phyloP scores from a whole-genome alignment of 352 stramenopile genomes.

The Phytopythium helicoides region DNA sequence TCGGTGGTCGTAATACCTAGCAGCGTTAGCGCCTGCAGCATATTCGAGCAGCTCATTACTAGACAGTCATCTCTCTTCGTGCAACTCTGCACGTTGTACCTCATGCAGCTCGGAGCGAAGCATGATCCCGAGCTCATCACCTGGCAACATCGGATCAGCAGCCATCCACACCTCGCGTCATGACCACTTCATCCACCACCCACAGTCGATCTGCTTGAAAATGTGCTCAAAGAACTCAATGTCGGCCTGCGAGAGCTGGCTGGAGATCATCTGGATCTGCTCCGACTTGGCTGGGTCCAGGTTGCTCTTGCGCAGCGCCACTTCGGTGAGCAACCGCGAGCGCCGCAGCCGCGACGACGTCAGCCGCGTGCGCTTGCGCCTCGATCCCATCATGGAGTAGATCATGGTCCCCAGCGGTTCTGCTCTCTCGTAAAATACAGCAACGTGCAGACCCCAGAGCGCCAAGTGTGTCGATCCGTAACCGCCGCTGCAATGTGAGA shows the following conservation, averaged over 20 bases:
- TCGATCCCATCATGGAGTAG: slow-evolving; percentile 17
- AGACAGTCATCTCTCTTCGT: background rate
- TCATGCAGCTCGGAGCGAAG: slow-evolving; percentile 65
- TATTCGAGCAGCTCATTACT: background rate
- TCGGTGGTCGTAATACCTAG: slow-evolving; percentile 56
- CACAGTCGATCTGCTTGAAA: slow-evolving; percentile 70
- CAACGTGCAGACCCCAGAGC: no score
- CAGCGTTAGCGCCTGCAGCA: slow-evolving; percentile 37
- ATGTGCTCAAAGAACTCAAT: slow-evolving; percentile 69
- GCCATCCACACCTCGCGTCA: no score
- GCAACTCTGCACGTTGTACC: slow-evolving; percentile 4
- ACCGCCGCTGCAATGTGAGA: background rate
- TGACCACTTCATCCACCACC: no score
- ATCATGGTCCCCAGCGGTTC: background rate
- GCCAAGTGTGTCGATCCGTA: background rate
- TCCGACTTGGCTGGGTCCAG: slow-evolving; percentile 58
- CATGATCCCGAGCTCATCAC: slow-evolving; percentile 60
- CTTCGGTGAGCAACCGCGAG: slow-evolving; percentile 54
- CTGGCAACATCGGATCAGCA: slow-evolving; percentile 13
- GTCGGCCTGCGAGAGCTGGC: slow-evolving; percentile 51
- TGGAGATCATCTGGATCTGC: slow-evolving; percentile 55
- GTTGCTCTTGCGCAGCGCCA: slow-evolving; percentile 63
- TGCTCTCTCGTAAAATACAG: no score
- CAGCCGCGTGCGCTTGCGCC: slow-evolving; percentile 47
- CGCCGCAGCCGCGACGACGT: slow-evolving; percentile 47